phyloP scores from a whole-genome alignment of 78 protist species.

The Dictyostelium capitatum region DNA sequence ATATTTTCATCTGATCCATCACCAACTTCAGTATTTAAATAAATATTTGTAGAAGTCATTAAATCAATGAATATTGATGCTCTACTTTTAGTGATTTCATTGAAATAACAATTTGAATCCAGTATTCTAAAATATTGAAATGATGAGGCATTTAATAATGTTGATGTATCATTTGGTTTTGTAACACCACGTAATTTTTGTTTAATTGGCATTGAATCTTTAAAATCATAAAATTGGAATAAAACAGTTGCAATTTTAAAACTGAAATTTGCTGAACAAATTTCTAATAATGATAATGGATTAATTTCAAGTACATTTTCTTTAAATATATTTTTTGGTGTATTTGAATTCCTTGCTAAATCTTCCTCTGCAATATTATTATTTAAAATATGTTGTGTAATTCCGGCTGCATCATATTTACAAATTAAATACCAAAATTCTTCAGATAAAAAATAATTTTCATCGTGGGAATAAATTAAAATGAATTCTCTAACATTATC shows the following conservation, averaged over 20 bases:
- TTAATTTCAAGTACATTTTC: neutral
- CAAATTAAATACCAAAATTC: conserved; percentile 24
- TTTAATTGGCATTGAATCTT: conserved; percentile 14
- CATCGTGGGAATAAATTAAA: neutral
- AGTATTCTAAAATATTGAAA: conserved; percentile 15
- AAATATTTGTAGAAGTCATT: neutral
- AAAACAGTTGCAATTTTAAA: neutral
- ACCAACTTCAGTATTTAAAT: conserved; percentile 7
- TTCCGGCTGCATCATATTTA: neutral
- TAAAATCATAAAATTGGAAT: conserved; percentile 24
- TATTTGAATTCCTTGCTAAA: neutral
- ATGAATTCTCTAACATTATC: conserved; percentile 7
- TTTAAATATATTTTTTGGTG: neutral
- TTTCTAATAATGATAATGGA: neutral
- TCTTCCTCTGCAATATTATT: conserved; percentile 7
- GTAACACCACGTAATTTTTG: neutral
- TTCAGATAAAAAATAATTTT: neutral
- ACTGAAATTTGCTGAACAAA: conserved; percentile 14
- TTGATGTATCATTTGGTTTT: neutral
- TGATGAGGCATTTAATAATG: neutral
- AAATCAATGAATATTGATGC: neutral
- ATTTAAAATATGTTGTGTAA: neutral
- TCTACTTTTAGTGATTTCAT: neutral
- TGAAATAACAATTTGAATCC: conserved; percentile 11
- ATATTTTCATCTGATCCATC: conserved; percentile 4